Evolutionary conservation across 2,329 filamentous ascomycete species (phyloP).

Genomic region (Paracoccidioides lutzii): DNA sequence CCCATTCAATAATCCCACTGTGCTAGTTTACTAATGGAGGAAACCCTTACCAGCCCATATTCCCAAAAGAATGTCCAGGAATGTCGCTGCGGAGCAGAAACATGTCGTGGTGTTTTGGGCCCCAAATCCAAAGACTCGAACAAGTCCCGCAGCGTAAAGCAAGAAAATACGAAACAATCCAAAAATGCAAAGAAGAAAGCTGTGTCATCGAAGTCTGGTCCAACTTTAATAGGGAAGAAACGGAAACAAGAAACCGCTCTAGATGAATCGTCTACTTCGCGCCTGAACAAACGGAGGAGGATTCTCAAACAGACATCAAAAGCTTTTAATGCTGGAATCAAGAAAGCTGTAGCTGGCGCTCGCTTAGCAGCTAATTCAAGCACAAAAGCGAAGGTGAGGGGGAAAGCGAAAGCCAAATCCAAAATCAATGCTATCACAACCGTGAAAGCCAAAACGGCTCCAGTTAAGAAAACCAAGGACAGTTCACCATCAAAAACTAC

Average conservation of each 20-base stretch:
- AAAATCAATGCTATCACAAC: not conserved
- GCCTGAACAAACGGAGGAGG: constrained; percentile 23
- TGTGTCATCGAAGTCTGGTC: constrained; percentile 1
- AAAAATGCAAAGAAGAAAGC: constrained; percentile 11
- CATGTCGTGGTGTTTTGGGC: constrained; percentile 50
- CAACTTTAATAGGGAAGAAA: constrained; percentile 19
- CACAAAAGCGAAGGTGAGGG: not conserved
- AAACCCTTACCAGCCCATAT: constrained; percentile 32
- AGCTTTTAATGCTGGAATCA: constrained; percentile 22
- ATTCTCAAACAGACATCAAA: constrained; percentile 12
- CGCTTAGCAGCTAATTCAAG: not conserved
- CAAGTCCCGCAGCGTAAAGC: constrained; percentile 15
- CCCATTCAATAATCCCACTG: not conserved
- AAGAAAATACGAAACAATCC: constrained; percentile 16
- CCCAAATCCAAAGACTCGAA: constrained; percentile 40
- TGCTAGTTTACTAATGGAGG: constrained; percentile 7
- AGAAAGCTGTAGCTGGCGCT: constrained; percentile 19
- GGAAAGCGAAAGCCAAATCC: not conserved
- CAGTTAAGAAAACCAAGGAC: constrained; percentile 1
- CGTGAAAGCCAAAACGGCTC: not conserved
- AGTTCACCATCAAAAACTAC: not conserved
- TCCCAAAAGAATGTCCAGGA: constrained; percentile 50
- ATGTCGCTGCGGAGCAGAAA: constrained; percentile 49
- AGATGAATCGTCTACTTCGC: constrained; percentile 17
- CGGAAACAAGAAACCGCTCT: constrained; percentile 21